Percentiles rank a stretch among this genome's conserved stretches.
These are phyloP conservation scores for Daldinia loculata DNA, from an alignment of 495 filamentous ascomycete genomes.

Conservation along the genomic window DNA sequence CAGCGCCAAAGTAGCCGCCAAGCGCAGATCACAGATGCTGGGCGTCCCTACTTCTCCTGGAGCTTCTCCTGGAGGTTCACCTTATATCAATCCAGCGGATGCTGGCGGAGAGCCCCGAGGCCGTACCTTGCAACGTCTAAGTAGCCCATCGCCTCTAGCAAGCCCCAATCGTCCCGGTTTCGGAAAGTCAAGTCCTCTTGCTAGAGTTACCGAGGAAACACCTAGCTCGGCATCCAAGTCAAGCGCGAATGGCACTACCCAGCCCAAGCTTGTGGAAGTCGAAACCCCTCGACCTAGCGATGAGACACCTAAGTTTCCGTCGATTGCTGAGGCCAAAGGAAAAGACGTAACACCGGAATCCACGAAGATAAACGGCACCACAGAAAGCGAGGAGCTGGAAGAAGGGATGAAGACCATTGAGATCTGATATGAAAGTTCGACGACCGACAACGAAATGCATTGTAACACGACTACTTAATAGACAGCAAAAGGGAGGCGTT, in stretches of 20 bases:
- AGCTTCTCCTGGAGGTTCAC: slow-evolving; percentile 61
- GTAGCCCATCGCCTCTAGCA: slow-evolving; percentile 58
- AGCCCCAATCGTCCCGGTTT: slow-evolving; percentile 63
- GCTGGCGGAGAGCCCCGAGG: slow-evolving; percentile 58
- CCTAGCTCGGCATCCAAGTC: slow-evolving; percentile 32
- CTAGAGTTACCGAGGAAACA: slow-evolving; percentile 62
- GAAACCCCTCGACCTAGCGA: slow-evolving; percentile 61
- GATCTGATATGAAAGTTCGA: slow-evolving; percentile 54
- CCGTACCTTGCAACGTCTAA: slow-evolving; percentile 63
- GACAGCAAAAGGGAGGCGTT: slow-evolving; percentile 47
- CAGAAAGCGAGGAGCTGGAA: slow-evolving; percentile 44
- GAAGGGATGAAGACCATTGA: slow-evolving; percentile 67
- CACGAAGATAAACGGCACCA: slow-evolving; percentile 38
- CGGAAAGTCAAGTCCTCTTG: slow-evolving; percentile 61
- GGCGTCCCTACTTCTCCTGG: slow-evolving; percentile 51
- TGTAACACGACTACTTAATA: slow-evolving; percentile 45
- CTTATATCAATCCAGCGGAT: slow-evolving; percentile 61
- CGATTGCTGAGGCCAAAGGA: slow-evolving; percentile 32
- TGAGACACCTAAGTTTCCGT: slow-evolving; percentile 47
- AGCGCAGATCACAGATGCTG: slow-evolving; percentile 53
- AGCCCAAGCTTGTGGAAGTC: slow-evolving; percentile 58
- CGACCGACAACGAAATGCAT: slow-evolving; percentile 42
- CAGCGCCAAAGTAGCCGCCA: slow-evolving; percentile 47
- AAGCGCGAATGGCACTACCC: slow-evolving; percentile 38
- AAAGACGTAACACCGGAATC: slow-evolving; percentile 40